A percentile compares a stretch with the other conserved stretches of the same genome.
Evolutionary conservation across 225 moss, liverwort and hornwort species (phyloP).

Genomic region (Pseudisothecium myosuroides): DNA sequence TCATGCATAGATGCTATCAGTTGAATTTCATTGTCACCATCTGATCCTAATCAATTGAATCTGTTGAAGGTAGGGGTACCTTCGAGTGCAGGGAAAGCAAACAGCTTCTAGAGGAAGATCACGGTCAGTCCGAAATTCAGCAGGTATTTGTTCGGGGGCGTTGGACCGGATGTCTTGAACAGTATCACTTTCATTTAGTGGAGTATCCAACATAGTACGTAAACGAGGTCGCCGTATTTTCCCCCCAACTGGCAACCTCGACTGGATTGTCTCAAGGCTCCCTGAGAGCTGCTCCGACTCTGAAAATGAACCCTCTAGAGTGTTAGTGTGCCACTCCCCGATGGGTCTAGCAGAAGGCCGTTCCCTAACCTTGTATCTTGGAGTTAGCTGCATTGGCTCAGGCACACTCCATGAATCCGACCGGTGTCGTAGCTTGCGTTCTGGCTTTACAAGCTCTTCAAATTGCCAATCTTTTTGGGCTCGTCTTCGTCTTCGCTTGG

Average conservation of each 20-base stretch:
- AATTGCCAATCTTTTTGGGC: neutral
- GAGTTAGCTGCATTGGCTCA: neutral
- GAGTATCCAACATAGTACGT: neutral
- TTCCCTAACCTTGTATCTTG: neutral
- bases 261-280: neutral
- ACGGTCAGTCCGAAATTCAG: neutral
- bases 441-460: neutral
- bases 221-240: neutral
- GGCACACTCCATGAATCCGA: neutral
- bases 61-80: neutral
- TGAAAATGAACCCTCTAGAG: neutral
- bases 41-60: neutral
- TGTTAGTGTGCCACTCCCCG: neutral
- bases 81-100: neutral
- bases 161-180: neutral
- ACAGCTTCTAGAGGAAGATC: neutral
- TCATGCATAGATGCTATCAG: neutral
- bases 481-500: neutral
- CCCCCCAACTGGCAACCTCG: neutral
- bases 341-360: neutral
- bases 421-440: neutral
- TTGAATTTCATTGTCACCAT: neutral
- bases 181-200: neutral
- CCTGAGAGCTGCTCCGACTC: neutral
- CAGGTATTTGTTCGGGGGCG: neutral